Percentiles rank a stretch among this genome's conserved stretches.
phyloP scores from a whole-genome alignment of 139 green algal genomes.

The Coelastrella sp. region DNA sequence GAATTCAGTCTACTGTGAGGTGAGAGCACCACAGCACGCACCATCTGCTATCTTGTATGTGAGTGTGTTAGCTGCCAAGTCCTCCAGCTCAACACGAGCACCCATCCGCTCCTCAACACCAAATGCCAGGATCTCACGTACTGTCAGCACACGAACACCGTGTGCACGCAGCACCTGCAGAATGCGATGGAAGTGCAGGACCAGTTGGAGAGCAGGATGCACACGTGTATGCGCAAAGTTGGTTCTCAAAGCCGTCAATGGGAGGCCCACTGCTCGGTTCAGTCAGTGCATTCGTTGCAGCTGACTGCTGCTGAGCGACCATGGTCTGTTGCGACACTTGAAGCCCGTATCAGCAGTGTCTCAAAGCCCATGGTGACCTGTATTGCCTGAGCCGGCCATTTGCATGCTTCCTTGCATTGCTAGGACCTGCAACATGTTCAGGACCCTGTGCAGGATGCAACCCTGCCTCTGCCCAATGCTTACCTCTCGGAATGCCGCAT shows the following conservation, averaged over 20 bases:
- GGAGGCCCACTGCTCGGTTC: not conserved
- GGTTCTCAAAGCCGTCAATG: not conserved
- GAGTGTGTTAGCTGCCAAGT: constrained; percentile 87
- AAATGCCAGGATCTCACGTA: constrained; percentile 89
- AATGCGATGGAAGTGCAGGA: no score
- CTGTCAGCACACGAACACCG: constrained; percentile 89
- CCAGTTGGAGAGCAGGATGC: no score
- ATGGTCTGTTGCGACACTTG: no score
- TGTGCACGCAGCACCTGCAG: constrained; percentile 81
- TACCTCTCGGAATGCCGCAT: constrained; percentile 84
- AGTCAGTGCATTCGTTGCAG: no score
- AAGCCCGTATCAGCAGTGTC: no score
- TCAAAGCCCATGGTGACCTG: no score
- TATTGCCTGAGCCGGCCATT: no score
- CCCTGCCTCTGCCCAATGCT: not conserved
- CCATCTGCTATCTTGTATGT: constrained; percentile 66
- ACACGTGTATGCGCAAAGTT: no score
- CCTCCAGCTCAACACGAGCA: constrained; percentile 90
- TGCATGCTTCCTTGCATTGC: no score
- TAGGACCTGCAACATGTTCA: not conserved
- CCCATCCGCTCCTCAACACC: constrained; percentile 82
- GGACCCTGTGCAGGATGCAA: no score
- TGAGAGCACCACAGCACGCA: not conserved
- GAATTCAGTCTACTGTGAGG: no score
- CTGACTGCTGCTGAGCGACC: no score